phyloP scores from a whole-genome alignment of 2,329 filamentous ascomycete genomes.

The Coniochaeta hoffmannii region DNA sequence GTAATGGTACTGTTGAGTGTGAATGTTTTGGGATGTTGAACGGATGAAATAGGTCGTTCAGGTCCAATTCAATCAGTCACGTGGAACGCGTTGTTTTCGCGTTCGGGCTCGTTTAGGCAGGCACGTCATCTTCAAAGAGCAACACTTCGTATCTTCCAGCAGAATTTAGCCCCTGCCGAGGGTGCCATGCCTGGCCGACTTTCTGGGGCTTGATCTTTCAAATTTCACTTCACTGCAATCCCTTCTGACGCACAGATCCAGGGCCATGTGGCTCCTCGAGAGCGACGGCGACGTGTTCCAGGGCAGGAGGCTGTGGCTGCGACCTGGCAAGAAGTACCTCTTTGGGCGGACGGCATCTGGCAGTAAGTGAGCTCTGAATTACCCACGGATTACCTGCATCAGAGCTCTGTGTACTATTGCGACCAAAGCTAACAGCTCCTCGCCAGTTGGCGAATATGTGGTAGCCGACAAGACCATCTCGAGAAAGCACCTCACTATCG shows the following conservation, averaged over 20 bases:
- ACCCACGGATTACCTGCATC: neutral
- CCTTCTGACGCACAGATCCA: neutral
- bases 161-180: neutral
- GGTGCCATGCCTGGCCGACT: neutral
- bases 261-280: constrained; percentile 57
- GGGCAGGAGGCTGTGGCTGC: constrained; percentile 70
- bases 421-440: constrained; percentile 1
- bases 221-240: neutral
- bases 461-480: constrained; percentile 81
- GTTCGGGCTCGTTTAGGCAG: neutral
- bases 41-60: too few relatives aligned
- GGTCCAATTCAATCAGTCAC: neutral
- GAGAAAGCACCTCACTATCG: constrained; percentile 76
- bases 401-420: too few relatives aligned
- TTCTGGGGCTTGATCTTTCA: neutral
- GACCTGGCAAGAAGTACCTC: constrained; percentile 76
- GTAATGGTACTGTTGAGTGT: too few relatives aligned
- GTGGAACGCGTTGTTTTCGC: neutral
- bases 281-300: constrained; percentile 47
- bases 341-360: constrained; percentile 72
- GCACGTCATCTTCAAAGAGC: neutral
- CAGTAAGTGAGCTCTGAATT: constrained; percentile 26
- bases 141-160: neutral
- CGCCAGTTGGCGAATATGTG: constrained; percentile 54
- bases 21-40: too few relatives aligned